Conservation (phyloP, 306 rosid species). For the Pterocarpus santalinus region DNA sequence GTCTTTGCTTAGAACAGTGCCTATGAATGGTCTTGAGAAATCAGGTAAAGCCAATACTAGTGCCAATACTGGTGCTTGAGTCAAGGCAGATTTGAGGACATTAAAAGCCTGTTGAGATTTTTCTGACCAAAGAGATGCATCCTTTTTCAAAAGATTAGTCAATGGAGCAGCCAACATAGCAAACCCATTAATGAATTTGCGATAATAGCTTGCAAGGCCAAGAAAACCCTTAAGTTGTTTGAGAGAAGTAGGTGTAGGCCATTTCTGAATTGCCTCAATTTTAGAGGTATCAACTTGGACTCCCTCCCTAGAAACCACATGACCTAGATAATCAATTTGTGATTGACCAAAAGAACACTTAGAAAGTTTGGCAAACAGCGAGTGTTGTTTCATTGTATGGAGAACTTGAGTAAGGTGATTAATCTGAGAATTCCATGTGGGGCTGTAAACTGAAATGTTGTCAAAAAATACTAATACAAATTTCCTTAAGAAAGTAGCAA, state of each 20-base stretch:
- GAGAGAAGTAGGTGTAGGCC: not conserved
- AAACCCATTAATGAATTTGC: not conserved
- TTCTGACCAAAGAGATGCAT: not conserved
- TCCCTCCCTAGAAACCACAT: not conserved
- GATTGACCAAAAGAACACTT: not conserved
- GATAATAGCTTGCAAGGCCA: not conserved
- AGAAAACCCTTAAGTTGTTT: too few species aligned
- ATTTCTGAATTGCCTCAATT: not conserved
- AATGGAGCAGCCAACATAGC: not conserved
- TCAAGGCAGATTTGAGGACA: not conserved
- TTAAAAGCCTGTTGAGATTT: too few species aligned
- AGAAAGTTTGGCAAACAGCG: not conserved
- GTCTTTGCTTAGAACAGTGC: not conserved
- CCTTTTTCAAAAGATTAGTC: not conserved
- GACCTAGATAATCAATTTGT: not conserved
- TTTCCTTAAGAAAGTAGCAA: not conserved
- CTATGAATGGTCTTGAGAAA: not conserved
- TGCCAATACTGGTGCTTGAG: not conserved
- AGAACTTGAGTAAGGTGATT: not conserved
- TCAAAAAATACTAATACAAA: not conserved
- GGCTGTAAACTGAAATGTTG: not conserved
- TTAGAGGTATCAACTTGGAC: not conserved
- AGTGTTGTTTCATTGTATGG: not conserved
- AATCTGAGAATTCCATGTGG: not conserved
- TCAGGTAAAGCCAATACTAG: not conserved